phyloP scores from a whole-genome alignment of 345 rosid genomes.

The Brassica incana region DNA sequence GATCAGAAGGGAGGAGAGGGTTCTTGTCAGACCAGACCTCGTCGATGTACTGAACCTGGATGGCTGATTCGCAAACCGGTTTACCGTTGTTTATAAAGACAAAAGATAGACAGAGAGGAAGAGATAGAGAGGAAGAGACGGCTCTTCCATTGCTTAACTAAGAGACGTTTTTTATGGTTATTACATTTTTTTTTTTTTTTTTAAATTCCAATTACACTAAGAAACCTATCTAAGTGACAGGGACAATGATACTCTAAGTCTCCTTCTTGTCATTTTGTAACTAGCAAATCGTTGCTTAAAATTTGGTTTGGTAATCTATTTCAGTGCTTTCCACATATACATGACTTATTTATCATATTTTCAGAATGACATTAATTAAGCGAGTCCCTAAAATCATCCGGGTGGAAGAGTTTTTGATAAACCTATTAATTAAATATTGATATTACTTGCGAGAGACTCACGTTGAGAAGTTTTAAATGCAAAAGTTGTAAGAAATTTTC shows the following conservation, averaged over 20 bases:
- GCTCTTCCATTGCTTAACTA: too few relatives aligned
- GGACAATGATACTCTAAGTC: not conserved
- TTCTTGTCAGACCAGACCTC: slow-evolving; percentile 30
- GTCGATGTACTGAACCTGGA: slow-evolving; percentile 27
- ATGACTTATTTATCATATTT: not conserved
- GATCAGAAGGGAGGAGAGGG: slow-evolving; percentile 31
- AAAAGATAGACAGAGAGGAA: too few relatives aligned
- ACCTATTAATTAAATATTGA: not conserved
- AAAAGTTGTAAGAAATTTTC: too few relatives aligned
- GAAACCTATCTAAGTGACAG: too few relatives aligned
- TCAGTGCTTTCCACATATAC: not conserved
- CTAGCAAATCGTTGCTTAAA: not conserved
- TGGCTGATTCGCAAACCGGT: too few relatives aligned
- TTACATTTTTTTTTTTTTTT: too few relatives aligned
- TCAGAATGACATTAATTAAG: not conserved
- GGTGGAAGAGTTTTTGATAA: not conserved
- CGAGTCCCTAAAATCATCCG: not conserved
- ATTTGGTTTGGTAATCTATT: not conserved
- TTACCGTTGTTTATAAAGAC: too few relatives aligned
- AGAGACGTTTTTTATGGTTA: too few relatives aligned
- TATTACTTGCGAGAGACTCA: not conserved
- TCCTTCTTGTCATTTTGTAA: not conserved
- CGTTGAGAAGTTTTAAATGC: too few relatives aligned
- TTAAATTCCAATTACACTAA: too few relatives aligned
- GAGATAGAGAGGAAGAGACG: too few relatives aligned